Evolutionary conservation across 2,329 filamentous ascomycete species (phyloP).

Genomic region (Chaetomium sp.): DNA sequence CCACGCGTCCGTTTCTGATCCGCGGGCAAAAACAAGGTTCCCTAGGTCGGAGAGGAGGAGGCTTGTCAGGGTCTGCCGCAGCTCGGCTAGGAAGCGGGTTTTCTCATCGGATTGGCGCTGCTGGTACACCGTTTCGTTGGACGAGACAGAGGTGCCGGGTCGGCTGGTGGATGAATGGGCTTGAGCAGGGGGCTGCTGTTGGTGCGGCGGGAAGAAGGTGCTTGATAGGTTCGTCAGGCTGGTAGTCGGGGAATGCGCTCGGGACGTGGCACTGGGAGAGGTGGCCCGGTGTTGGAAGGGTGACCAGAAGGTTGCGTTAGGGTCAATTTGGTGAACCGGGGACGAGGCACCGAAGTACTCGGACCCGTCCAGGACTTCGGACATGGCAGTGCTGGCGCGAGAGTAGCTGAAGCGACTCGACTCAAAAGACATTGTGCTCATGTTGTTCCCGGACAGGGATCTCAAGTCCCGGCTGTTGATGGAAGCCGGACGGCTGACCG

Average conservation of each 20-base stretch:
- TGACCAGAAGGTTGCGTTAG: slow-evolving; percentile 80
- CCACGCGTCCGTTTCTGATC: slow-evolving; percentile 90
- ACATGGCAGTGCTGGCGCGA: slow-evolving; percentile 49
- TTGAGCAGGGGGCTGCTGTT: slow-evolving; percentile 38
- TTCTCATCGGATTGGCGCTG: slow-evolving; percentile 62
- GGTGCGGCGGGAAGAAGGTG: slow-evolving; percentile 40
- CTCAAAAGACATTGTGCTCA: slow-evolving; percentile 64
- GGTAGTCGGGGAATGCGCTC: slow-evolving; percentile 55
- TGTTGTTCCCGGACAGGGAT: slow-evolving; percentile 52
- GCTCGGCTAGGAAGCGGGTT: slow-evolving; percentile 66
- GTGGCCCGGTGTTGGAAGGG: slow-evolving; percentile 63
- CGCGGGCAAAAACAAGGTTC: slow-evolving; percentile 75
- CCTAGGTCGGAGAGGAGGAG: slow-evolving; percentile 85
- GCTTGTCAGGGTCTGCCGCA: slow-evolving; percentile 75
- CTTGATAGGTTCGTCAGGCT: slow-evolving; percentile 53
- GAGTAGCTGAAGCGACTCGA: slow-evolving; percentile 55
- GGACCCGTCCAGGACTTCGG: slow-evolving; percentile 62
- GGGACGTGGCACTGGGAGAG: slow-evolving; percentile 55
- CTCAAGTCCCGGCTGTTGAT: slow-evolving; percentile 50
- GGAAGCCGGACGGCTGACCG: slow-evolving; percentile 42
- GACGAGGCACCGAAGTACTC: slow-evolving; percentile 65
- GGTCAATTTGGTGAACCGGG: slow-evolving; percentile 65
- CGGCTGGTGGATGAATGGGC: slow-evolving; percentile 46
- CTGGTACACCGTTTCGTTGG: slow-evolving; percentile 59
- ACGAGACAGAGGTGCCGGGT: slow-evolving; percentile 60